Evolutionary conservation across 1,139 yeast genomes (phyloP), one percentile per base, ranked within the genome.

Genomic region (Debaryomycetaceae sp.): DNA sequence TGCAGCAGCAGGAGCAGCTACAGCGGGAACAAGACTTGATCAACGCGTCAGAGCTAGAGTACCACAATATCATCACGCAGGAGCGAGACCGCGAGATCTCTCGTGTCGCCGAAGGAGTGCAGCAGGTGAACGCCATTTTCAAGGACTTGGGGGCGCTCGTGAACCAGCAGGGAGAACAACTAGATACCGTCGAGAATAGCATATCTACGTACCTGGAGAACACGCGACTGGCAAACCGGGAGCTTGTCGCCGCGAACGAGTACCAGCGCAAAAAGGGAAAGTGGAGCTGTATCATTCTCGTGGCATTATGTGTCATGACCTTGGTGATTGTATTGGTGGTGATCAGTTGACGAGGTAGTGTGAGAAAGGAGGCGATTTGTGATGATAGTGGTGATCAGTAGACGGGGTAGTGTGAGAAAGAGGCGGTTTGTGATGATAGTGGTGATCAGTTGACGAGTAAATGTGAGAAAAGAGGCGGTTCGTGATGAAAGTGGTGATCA

Each of bases 151-250:
- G 86, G 12, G 68, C 73, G 25, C 55, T 86, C 40, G 92, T 86
- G 1, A 64, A 68, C 31, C 90, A 82, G 46, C 96, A 86, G 48
- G 95, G 95, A 4, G 77, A 72, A 23, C 87, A 81, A 39, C 66
- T 86, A 16, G 94, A 83, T 46, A 72, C 85, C 0, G 74, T 86
- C 13, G 95, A 85, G 44, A 85, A 79, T 35, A 85, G 85, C 49
- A 63, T 86, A 29, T 55, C 75, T 16, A 73, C 68, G 33, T 57
- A 79, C 33, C 73, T 77, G n/a, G 67, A 63, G 15, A 78, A 82
- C 41, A 68, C 85, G 10, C 78, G 76, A 33, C 69, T 67, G 35
- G 95, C 95, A 0, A 67, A 73, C 22, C 64, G 69, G 18, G 92
- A 85, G 44, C 62, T 86, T 33, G 53, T 51, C 8, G 74, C 73